Evolutionary conservation across 495 filamentous ascomycete genomes (phyloP), one percentile per base, ranked within the genome.

Genomic region (Cercophora samala): DNA sequence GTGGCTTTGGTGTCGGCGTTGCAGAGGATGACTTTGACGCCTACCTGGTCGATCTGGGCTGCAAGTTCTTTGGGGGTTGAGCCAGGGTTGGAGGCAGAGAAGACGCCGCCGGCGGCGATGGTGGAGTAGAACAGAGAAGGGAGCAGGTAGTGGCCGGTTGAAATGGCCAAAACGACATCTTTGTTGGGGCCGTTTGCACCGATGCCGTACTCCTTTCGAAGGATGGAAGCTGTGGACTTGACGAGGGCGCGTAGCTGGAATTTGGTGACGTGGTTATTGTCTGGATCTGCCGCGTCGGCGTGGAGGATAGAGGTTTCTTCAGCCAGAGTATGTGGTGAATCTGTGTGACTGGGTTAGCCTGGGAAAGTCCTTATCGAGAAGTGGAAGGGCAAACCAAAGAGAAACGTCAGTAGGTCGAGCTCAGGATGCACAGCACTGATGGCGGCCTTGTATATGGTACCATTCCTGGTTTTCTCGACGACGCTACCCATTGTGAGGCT

Each of bases 381-480:
- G 18, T 2, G 18, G 53, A 18, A 5, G 9, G n/a, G 6, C n/a
- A 25, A 18, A 70, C 63, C 68, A 24, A 73, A 73, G 46, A 69
- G 67, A 37, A 63, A 25, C 22, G 62, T 58, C 25, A 69, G 17
- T 17, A 71, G 46, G 62, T 70, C 68, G 13, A 67, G 58, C 19
- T 65, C 32, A 3, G 68, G 67, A 6, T 64, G 13, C 51, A n/a
- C 68, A 56, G 22, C 53, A 3, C 5, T 42, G 52, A 32, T 70
- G 13, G 92, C 91, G 15, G 93, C 94, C 84, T 96, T 96, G 86
- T 91, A 97, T 77, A 92, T 91, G 76, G 96, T 92, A 71, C 97
- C 96, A 82, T 95, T 96, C 74, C 84, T 89, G 79, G 93, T 93
- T 81, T 94, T 97, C 71, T 93, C 85, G 73, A 93, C 80, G 73